Conservation (phyloP, 495 filamentous ascomycete genomes). For the Penicillium turbatum region DNA sequence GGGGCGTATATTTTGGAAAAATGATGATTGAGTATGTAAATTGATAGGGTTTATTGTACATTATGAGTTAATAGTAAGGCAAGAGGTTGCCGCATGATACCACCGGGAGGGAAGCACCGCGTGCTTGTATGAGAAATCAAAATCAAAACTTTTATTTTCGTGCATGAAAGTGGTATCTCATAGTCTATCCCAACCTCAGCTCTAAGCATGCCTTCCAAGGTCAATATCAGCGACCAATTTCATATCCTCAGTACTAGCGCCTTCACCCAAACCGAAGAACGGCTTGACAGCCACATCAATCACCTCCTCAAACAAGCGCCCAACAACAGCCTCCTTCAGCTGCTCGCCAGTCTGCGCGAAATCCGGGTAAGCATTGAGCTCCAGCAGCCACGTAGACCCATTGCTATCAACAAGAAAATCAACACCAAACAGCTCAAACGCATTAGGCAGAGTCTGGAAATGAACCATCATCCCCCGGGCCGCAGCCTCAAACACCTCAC, state of each 20-base stretch:
- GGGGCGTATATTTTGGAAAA: constrained; percentile 51
- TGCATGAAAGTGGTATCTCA: constrained; percentile 5
- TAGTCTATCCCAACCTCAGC: not conserved
- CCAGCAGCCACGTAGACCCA: constrained; percentile 67
- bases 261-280: constrained; percentile 49
- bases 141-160: constrained; percentile 6
- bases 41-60: not conserved
- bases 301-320: constrained; percentile 69
- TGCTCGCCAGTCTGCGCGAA: constrained; percentile 84
- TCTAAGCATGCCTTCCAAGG: constrained; percentile 47
- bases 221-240: constrained; percentile 58
- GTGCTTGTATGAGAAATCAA: not conserved
- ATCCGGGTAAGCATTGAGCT: constrained; percentile 97
- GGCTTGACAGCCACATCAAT: constrained; percentile 60
- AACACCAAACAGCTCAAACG: constrained; percentile 87
- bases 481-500: constrained; percentile 78
- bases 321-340: constrained; percentile 59
- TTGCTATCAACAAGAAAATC: constrained; percentile 78
- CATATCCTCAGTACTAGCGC: constrained; percentile 37
- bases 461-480: constrained; percentile 76
- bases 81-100: not conserved
- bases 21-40: constrained; percentile 7
- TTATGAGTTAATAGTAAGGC: not conserved
- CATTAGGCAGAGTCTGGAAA: constrained; percentile 84
- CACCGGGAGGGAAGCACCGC: too few relatives aligned